Evolutionary conservation across 768 basidiomycete species (phyloP).

Genomic region (Lactarius quietus): DNA sequence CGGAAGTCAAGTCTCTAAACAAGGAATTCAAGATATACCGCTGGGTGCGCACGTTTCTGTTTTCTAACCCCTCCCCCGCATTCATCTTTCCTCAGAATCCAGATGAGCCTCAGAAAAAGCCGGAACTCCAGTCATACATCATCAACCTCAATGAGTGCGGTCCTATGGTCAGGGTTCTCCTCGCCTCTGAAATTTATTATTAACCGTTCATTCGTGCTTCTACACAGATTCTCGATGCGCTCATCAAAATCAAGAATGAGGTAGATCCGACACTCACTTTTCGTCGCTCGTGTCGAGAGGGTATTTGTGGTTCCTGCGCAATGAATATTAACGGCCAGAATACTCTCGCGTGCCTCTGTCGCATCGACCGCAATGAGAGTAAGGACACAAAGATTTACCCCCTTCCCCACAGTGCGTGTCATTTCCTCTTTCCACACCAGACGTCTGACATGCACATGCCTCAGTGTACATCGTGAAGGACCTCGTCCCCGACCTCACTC

Average conservation of each 20-base stretch:
- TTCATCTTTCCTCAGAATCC: slow-evolving; percentile 61
- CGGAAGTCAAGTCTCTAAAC: slow-evolving; percentile 63
- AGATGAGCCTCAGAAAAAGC: slow-evolving; percentile 90
- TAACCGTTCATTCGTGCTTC: not conserved
- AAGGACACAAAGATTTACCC: slow-evolving; percentile 94
- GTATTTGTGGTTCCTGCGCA: slow-evolving; percentile 97
- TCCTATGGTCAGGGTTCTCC: slow-evolving; percentile 66
- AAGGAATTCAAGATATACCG: slow-evolving; percentile 99
- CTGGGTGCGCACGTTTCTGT: slow-evolving; percentile 61
- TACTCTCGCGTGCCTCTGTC: slow-evolving; percentile 94
- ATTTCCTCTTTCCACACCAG: not conserved
- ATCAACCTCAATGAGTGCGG: slow-evolving; percentile 94
- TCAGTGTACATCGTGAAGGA: slow-evolving; percentile 99
- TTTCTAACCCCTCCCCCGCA: slow-evolving; percentile 1
- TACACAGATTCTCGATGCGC: slow-evolving; percentile 75
- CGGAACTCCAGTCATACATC: slow-evolving; percentile 83
- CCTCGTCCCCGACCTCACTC: slow-evolving; percentile 86
- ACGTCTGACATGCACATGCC: not conserved
- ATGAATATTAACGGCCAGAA: slow-evolving; percentile 99
- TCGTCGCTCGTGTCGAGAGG: slow-evolving; percentile 88
- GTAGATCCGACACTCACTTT: slow-evolving; percentile 96
- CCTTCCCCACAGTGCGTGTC: slow-evolving; percentile 85
- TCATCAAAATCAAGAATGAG: slow-evolving; percentile 99
- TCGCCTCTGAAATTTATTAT: not conserved
- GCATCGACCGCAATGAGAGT: slow-evolving; percentile 72